Evolutionary conservation across 495 filamentous ascomycete genomes (phyloP), one percentile per base, ranked within the genome.

Genomic region (Astrothelium macrocarpum): DNA sequence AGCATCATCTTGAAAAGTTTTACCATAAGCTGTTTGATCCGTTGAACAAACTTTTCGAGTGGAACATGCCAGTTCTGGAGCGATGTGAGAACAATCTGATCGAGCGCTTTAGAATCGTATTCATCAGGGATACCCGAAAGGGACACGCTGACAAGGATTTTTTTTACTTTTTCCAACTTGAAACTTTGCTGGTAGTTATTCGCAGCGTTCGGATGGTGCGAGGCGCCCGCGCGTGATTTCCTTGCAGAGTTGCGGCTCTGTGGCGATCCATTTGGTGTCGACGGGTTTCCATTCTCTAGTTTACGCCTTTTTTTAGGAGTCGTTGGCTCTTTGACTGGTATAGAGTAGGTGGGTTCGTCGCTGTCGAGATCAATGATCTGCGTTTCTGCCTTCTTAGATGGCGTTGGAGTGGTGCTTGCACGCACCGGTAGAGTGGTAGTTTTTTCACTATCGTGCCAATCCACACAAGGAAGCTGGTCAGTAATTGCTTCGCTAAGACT

Each of bases 41-140:
- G 23, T 11, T 53, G 20, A 32, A 71, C 60, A 12, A 68, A 42
- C 2, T 59, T 25, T 0, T 67, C 45, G 5, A 70, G 25, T 18
- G 67, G 25, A 1, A 9, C 25, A 9, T 59, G 43, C 69, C 67
- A 71, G 18, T 62, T 14, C 12, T 60, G 14, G 0, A 71, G 23
- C 16, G 53, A 62, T 11, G 20, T 34, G 1, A 63, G n/a, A 18
- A 68, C 66, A 34, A 77, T 36, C 26, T 71, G 63, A 29, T 75
- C 70, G 11, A 74, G 64, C 1, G 74, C 74, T 12, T 68, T 71
- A 18, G 74, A 65, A 46, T 75, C 69, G n/a, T 76, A 61, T 42
- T 75, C 67, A 5, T 65, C 70, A 2, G 76, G 75, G 1, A 76
- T 64, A 4, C 67, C 70, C 26, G 74, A 73, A 25, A 45, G 66